Base-by-base conservation (phyloP, 306 rosid genomes). In the Rubus idaeus region DNA sequence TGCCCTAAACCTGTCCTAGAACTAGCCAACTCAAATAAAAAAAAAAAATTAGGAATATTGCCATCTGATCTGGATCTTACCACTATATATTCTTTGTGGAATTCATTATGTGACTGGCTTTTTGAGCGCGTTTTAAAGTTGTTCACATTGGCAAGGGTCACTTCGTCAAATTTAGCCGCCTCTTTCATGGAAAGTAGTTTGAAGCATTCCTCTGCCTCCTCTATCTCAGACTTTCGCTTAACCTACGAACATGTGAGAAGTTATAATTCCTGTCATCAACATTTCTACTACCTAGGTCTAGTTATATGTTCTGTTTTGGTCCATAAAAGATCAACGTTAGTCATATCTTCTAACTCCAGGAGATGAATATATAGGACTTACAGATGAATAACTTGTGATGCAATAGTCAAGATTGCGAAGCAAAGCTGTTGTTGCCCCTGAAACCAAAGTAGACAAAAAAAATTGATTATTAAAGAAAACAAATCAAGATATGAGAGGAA, bases 341-440 rank as follows among this genome's bases (percentile, higher is more conserved):
- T 10, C 4, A 42, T 50, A 11, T 10, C 4, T 14, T 50, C 17
- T 10, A 50, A 58, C 41, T 76, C 21, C 37, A 44, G 61, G 44
- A 77, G 70, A 85, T 80, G 55, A 55, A 77, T 6, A 4, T 70
- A 45, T 75, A 45, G 67, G 83, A 87, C 97, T 91, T 87, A 94
- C 97, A 60, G 93, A 87, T 60, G 97, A 89, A 68, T 91, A 90
- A 68, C 90, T 97, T 0, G 98, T 89, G 75, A 94, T 94, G 78
- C 95, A 94, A 74, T 90, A 91, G 85, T 90, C 97, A 49, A 97
- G 98, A 82, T 91, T 96, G 49, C 96, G 91, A 80, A 94, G 98
- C 87, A 94, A 88, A 44, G 97, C 90, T 39, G 92, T 83, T 23
- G 92, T 80, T 30, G 98, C 87, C 90, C 92, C 98, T 94, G 90